Conservation (phyloP, 2,329 filamentous ascomycete species). For the Seiridium cupressi region DNA sequence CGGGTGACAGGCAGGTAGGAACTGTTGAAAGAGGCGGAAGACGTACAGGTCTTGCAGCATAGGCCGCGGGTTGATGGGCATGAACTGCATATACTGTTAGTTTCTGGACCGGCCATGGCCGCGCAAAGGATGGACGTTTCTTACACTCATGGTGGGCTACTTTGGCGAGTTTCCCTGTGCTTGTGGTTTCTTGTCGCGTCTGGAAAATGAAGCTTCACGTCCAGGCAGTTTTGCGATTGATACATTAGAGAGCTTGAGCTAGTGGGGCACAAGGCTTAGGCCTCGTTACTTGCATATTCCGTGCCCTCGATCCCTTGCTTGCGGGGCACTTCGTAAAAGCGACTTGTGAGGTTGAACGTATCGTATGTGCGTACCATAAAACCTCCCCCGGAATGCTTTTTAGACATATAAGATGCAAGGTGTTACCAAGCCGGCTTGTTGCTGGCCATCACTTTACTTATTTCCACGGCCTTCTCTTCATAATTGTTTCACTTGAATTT, state of each 20-base stretch:
- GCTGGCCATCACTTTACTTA: background rate
- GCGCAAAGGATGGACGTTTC: background rate
- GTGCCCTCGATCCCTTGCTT: background rate
- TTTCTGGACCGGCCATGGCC: background rate
- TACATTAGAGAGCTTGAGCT: background rate
- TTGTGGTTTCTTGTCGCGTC: background rate
- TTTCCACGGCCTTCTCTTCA: background rate
- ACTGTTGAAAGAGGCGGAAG: no score
- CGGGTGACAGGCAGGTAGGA: no score
- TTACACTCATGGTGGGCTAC: constrained; percentile 33
- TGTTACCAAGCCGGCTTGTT: no score
- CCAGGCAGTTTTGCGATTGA: constrained; percentile 2
- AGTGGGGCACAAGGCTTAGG: background rate
- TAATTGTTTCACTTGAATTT: background rate
- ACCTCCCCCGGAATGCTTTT: no score
- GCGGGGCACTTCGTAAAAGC: background rate
- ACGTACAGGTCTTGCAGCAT: constrained; percentile 88
- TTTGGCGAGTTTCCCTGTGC: background rate
- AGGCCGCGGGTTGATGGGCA: constrained; percentile 93
- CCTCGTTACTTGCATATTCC: constrained; percentile 4
- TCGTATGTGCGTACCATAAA: no score
- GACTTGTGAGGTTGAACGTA: no score
- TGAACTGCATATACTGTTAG: constrained; percentile 54
- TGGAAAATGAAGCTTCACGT: constrained; percentile 4
- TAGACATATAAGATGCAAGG: no score